These are phyloP conservation scores for Enterocytospora artemiae DNA, from an alignment of 371 early-diverging fungal species.

Conservation along the genomic window DNA sequence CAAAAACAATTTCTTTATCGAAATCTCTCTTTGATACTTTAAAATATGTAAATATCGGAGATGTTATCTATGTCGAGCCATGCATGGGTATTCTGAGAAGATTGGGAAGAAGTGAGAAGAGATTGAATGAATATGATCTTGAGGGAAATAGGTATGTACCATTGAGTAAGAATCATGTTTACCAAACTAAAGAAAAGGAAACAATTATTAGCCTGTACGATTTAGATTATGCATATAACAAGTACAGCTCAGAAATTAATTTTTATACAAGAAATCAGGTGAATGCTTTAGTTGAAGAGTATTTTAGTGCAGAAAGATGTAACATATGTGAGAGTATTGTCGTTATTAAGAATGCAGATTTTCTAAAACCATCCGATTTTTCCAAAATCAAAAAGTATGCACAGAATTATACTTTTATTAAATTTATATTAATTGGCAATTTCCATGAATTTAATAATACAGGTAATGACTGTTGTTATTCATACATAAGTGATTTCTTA, in stretches of 20 bases:
- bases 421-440: too few species aligned
- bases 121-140: slow-evolving; percentile 52
- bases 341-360: too few species aligned
- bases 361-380: too few species aligned
- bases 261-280: neutral
- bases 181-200: slow-evolving; percentile 42
- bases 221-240: slow-evolving; percentile 35
- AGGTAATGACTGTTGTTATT: too few species aligned
- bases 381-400: too few species aligned
- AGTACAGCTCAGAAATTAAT: neutral
- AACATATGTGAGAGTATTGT: too few species aligned
- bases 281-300: neutral
- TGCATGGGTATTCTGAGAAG: slow-evolving; percentile 47
- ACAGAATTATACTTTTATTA: too few species aligned
- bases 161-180: slow-evolving; percentile 47
- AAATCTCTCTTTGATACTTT: slow-evolving; percentile 33
- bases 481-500: too few species aligned
- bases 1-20: slow-evolving; percentile 38
- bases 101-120: slow-evolving; percentile 51
- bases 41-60: slow-evolving; percentile 39
- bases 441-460: too few species aligned
- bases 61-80: slow-evolving; percentile 54
- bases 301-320: neutral
- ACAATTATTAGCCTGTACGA: slow-evolving; percentile 48
- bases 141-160: slow-evolving; percentile 53